phyloP scores from a whole-genome alignment of 179 eudicot species.

The Beta macrorhiza region DNA sequence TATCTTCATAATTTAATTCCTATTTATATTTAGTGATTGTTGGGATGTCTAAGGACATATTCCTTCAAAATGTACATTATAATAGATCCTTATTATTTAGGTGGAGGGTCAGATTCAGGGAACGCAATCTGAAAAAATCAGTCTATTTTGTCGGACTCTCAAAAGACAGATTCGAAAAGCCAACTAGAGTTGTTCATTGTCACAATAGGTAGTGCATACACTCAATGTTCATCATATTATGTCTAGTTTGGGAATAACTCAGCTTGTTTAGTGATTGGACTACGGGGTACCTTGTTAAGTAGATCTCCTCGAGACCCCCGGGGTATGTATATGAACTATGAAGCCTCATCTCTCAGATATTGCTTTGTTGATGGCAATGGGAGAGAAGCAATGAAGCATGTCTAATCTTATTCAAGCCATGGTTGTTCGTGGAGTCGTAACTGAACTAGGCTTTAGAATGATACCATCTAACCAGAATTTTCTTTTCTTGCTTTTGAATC shows the following conservation, averaged over 20 bases:
- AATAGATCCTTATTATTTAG: constrained; percentile 21
- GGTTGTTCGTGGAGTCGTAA: constrained; percentile 1
- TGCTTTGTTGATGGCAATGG: not conserved
- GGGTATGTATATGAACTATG: not conserved
- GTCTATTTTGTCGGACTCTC: constrained; percentile 51
- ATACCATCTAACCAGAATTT: not conserved
- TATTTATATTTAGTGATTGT: too few relatives aligned
- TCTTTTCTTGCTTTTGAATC: constrained; percentile 10
- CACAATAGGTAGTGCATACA: constrained; percentile 62
- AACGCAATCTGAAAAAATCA: constrained; percentile 51
- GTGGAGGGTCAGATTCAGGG: constrained; percentile 61
- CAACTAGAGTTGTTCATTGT: constrained; percentile 85
- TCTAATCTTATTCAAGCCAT: not conserved
- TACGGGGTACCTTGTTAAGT: constrained; percentile 1
- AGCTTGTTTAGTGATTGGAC: not conserved
- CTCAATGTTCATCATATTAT: not conserved
- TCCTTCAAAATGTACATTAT: not conserved
- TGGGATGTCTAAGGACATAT: too few relatives aligned
- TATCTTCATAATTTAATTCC: too few relatives aligned
- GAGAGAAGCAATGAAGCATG: not conserved
- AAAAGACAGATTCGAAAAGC: constrained; percentile 65
- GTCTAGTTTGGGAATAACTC: not conserved
- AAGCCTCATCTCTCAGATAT: not conserved
- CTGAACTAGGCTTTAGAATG: not conserved
- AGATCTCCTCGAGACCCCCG: not conserved